These are phyloP conservation scores for Ceratobasidium sp. DNA, from an alignment of 1,284 basidiomycete species.

Conservation along the genomic window DNA sequence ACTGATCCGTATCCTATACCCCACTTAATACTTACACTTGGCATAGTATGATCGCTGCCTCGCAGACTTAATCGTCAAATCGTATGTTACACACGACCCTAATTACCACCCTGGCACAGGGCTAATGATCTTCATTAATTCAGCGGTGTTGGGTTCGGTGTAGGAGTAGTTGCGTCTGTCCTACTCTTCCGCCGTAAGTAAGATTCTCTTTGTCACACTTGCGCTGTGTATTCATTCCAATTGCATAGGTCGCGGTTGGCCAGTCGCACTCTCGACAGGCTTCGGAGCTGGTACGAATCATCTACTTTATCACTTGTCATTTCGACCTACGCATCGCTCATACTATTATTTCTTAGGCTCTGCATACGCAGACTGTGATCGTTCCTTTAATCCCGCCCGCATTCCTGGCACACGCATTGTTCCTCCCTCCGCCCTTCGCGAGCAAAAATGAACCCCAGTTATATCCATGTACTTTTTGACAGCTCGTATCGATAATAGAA, in stretches of 20 bases:
- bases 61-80: constrained; percentile 83
- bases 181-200: constrained; percentile 94
- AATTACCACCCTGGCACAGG: constrained; percentile 59
- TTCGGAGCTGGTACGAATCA: constrained; percentile 72
- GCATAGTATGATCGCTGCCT: constrained; percentile 90
- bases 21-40: background rate
- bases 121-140: constrained; percentile 60
- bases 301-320: background rate
- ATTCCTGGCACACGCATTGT: constrained; percentile 89
- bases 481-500: constrained; percentile 45
- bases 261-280: constrained; percentile 92
- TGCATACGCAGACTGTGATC: constrained; percentile 96
- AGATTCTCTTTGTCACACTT: constrained; percentile 33
- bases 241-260: constrained; percentile 91
- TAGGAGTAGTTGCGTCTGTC: constrained; percentile 94
- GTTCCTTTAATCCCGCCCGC: constrained; percentile 94
- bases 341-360: constrained; percentile 65
- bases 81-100: constrained; percentile 64
- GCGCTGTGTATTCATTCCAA: constrained; percentile 36
- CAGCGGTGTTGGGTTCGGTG: constrained; percentile 95
- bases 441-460: constrained; percentile 52
- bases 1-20: constrained; percentile 49
- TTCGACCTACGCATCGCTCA: background rate
- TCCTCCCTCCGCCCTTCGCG: constrained; percentile 60
- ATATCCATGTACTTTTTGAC: constrained; percentile 50